Percentiles rank a stretch among this genome's conserved stretches.
phyloP scores from a whole-genome alignment of 352 stramenopile genomes.

The Phytophthora sp. region DNA sequence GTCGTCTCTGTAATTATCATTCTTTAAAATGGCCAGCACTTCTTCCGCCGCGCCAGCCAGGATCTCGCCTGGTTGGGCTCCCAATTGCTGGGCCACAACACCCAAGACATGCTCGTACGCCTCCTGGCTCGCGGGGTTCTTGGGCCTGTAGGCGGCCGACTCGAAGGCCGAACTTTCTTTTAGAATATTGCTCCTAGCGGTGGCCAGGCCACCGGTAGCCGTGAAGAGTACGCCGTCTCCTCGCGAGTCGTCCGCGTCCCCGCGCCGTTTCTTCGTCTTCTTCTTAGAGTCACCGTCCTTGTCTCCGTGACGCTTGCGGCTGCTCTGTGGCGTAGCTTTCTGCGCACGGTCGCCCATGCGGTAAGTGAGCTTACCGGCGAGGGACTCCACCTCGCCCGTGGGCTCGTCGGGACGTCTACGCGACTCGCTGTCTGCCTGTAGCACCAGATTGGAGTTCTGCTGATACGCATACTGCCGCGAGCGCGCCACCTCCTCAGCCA shows the following conservation, averaged over 20 bases:
- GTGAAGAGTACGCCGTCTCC: constrained; percentile 54
- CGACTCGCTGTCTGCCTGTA: constrained; percentile 91
- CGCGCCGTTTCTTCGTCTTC: constrained; percentile 72
- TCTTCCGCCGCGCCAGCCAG: constrained; percentile 92
- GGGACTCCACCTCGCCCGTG: constrained; percentile 88
- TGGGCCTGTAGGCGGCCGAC: constrained; percentile 86
- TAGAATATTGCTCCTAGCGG: constrained; percentile 64
- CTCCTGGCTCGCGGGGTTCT: constrained; percentile 84
- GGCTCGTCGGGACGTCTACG: constrained; percentile 81
- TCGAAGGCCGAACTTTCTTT: constrained; percentile 79
- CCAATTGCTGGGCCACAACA: constrained; percentile 76
- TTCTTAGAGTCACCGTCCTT: neutral
- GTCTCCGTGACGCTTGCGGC: constrained; percentile 41
- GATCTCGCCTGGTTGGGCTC: constrained; percentile 92
- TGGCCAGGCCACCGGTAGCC: constrained; percentile 53
- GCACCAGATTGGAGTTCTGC: constrained; percentile 95
- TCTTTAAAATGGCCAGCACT: constrained; percentile 93
- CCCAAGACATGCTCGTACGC: constrained; percentile 92
- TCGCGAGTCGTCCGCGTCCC: constrained; percentile 29
- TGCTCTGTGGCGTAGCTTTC: constrained; percentile 57
- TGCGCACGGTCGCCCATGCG: constrained; percentile 88
- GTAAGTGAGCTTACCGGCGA: constrained; percentile 77
- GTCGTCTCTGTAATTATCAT: constrained; percentile 86
- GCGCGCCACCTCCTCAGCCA: constrained; percentile 91
- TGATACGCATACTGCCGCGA: constrained; percentile 93